A percentile compares a stretch with the other conserved stretches of the same genome.
Conservation (phyloP, 176 grass and related monocot species). For the Eremochloa ophiuroides region DNA sequence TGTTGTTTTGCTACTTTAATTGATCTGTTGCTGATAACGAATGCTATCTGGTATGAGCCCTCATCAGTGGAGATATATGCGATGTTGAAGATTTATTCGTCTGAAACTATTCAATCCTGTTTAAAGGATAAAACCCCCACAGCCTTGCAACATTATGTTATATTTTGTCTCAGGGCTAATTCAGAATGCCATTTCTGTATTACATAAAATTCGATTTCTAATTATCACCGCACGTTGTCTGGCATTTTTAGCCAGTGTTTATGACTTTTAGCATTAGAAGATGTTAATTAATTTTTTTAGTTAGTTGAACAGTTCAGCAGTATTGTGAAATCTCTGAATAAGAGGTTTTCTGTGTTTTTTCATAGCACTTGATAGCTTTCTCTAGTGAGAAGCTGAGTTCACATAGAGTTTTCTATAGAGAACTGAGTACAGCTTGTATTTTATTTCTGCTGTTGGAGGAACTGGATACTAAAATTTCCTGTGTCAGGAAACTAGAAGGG, state of each 20-base stretch:
- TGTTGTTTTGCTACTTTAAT: conserved; percentile 27
- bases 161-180: not conserved
- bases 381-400: not conserved
- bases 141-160: not conserved
- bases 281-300: not conserved
- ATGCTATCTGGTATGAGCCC: not conserved
- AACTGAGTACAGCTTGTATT: not conserved
- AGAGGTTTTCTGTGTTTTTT: not conserved
- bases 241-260: not conserved
- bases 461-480: not conserved
- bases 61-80: not conserved
- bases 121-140: not conserved
- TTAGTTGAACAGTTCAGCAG: not conserved
- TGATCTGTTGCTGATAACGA: conserved; percentile 17
- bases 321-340: not conserved
- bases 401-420: not conserved
- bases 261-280: not conserved
- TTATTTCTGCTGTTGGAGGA: not conserved
- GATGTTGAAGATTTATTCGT: not conserved
- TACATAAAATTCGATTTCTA: not conserved
- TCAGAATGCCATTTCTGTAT: not conserved
- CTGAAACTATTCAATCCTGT: not conserved
- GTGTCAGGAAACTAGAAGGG: not conserved
- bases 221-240: not conserved
- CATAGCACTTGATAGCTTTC: not conserved